Conservation (phyloP, 139 green algal genomes). For the Micractinium conductrix region DNA sequence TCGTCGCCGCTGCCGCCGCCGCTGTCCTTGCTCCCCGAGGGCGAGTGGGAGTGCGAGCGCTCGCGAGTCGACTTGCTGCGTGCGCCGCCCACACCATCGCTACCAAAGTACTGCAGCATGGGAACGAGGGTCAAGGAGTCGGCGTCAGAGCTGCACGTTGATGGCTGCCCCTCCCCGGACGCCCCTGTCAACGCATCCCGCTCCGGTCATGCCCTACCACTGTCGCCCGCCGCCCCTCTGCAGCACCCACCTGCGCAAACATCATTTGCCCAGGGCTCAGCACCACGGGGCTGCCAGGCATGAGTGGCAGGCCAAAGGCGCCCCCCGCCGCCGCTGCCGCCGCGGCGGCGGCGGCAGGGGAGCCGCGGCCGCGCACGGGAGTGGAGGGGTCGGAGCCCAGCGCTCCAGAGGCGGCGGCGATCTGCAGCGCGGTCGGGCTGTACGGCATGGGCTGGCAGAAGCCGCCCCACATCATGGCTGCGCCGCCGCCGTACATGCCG, state of each 20-base stretch:
- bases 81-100: background rate
- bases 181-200: background rate
- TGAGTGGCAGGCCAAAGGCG: background rate
- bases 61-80: no score
- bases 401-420: conserved; percentile 19
- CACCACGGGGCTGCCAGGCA: conserved; percentile 33
- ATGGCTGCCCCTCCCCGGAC: background rate
- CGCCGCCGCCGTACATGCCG: background rate
- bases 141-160: background rate
- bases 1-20: background rate
- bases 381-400: conserved; percentile 31
- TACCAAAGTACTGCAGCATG: conserved; percentile 29
- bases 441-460: conserved; percentile 27
- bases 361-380: background rate
- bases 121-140: background rate
- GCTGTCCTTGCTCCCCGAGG: conserved; percentile 22
- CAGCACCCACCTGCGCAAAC: conserved; percentile 29
- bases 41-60: conserved; percentile 23
- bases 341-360: background rate
- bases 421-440: conserved; percentile 23
- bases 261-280: conserved; percentile 24
- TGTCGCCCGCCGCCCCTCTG: background rate
- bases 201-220: background rate
- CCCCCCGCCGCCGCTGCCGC: background rate
- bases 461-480: conserved; percentile 12